Evolutionary conservation across 805 yeast species (phyloP), one percentile per base, ranked within the genome.

Genomic region (Candida sphagnicola): DNA sequence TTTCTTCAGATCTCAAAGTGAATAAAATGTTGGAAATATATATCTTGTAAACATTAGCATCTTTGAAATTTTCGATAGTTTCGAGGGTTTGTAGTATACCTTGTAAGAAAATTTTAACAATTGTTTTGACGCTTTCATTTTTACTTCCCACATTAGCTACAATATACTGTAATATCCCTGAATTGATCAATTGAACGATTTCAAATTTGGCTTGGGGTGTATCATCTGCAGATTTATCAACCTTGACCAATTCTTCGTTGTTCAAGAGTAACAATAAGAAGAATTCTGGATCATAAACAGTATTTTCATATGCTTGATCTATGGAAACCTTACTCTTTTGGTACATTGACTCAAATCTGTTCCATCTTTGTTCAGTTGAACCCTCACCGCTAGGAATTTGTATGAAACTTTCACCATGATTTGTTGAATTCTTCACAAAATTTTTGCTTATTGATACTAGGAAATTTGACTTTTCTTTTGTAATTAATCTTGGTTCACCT

Each of bases 221-320:
- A 28, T 46, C 64, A 4, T 59, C 61, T 18, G 12, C 24, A 18
- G 28, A 10, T 8, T 55, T 56, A 3, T 52, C 49, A 11, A 61
- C 40, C 18, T 53, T 58, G 30, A 84, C 71, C 23, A 85, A 62
- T 44, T 84, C 90, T 4, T 77, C 80, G 48, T 80, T 84, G 54
- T 80, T 82, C 26, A 83, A 54, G 4, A 82, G 59, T 43, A 81
- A 53, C 39, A 83, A 63, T 43, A 86, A 56, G 26, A 89, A 49
- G 50, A 89, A 86, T 51, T 82, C 80, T n/a, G 80, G 73, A 53
- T 87, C 91, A 56, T 89, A 85, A 5, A 62, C 46, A 0, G 66
- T 54, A 1, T 57, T 44, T 6, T 46, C 44, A 32, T 62, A 62
- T 2, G 46, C 39, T 25, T 57, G 51, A 12, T 49, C 45, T 4